These are phyloP conservation scores for Solanum raphanifolium DNA, from an alignment of 257 asterid species.

Conservation along the genomic window DNA sequence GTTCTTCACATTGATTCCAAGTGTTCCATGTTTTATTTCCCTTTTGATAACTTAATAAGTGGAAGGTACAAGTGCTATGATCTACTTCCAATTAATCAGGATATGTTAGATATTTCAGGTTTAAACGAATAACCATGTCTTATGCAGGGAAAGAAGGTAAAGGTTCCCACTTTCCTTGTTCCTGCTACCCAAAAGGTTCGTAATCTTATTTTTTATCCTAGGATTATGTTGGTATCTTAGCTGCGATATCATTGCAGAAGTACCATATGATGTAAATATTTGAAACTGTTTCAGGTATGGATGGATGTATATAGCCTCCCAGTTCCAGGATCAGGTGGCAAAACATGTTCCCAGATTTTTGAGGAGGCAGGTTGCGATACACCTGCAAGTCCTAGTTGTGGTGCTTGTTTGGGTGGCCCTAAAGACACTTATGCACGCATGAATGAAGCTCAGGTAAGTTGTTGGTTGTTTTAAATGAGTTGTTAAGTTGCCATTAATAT, in stretches of 20 bases:
- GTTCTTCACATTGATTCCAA: background rate
- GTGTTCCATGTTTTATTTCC: background rate
- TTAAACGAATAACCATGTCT: background rate
- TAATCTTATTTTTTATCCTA: background rate
- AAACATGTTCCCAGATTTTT: slow-evolving; percentile 93
- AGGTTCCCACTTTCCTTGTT: slow-evolving; percentile 97
- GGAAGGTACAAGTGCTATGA: background rate
- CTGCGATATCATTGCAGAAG: background rate
- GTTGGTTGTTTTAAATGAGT: background rate
- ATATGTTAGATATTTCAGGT: background rate
- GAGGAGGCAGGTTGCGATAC: slow-evolving; percentile 99
- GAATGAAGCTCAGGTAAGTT: slow-evolving; percentile 86
- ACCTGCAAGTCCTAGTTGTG: slow-evolving; percentile 94
- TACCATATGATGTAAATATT: background rate
- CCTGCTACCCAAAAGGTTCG: slow-evolving; percentile 98
- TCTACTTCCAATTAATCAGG: background rate
- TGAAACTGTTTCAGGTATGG: slow-evolving; percentile 56
- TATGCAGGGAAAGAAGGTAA: slow-evolving; percentile 61
- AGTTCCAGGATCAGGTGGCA: slow-evolving; percentile 91
- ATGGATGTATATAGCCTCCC: slow-evolving; percentile 87
- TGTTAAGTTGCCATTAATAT: background rate
- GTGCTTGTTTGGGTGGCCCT: slow-evolving; percentile 98
- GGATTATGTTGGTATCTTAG: background rate
- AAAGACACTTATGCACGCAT: slow-evolving; percentile 91
- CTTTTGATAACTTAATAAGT: background rate